Percentiles rank a stretch among this genome's conserved stretches.
These are phyloP conservation scores for Colletotrichum truncatum DNA, from an alignment of 2,329 filamentous ascomycete species.

Conservation along the genomic window DNA sequence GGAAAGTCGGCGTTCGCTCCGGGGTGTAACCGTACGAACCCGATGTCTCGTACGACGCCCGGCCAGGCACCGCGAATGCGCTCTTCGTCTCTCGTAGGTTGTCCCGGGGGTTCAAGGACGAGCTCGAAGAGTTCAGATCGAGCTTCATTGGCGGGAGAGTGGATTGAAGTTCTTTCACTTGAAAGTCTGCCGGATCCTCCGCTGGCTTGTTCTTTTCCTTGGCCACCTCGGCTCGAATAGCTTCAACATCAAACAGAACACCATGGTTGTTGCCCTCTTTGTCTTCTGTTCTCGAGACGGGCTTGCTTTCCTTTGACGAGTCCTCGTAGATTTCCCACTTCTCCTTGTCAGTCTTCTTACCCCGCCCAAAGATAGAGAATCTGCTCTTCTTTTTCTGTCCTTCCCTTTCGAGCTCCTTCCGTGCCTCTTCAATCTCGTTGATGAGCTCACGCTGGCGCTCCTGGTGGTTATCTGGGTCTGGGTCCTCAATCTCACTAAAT, in stretches of 20 bases:
- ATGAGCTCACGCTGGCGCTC: slow-evolving; percentile 92
- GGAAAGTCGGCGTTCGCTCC: slow-evolving; percentile 33
- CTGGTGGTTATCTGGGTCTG: slow-evolving; percentile 92
- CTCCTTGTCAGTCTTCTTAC: slow-evolving; percentile 83
- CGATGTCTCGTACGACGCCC: slow-evolving; percentile 36
- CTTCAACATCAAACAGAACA: slow-evolving; percentile 94
- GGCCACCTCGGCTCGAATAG: slow-evolving; percentile 86
- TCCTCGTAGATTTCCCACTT: slow-evolving; percentile 97
- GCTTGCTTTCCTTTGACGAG: slow-evolving; percentile 49
- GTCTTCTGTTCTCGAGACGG: slow-evolving; percentile 52
- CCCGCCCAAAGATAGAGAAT: slow-evolving; percentile 84
- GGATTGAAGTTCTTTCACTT: slow-evolving; percentile 84
- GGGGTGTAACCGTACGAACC: slow-evolving; percentile 32
- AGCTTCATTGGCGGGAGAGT: slow-evolving; percentile 93
- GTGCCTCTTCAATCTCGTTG: slow-evolving; percentile 94
- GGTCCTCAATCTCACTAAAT: slow-evolving; percentile 96
- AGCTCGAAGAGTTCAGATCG: slow-evolving; percentile 55
- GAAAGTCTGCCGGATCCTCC: slow-evolving; percentile 57
- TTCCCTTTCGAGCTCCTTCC: slow-evolving; percentile 85
- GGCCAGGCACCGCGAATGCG: slow-evolving; percentile 46
- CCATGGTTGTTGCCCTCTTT: slow-evolving; percentile 63
- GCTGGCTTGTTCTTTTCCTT: slow-evolving; percentile 64
- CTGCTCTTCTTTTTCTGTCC: slow-evolving; percentile 64
- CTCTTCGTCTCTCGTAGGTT: slow-evolving; percentile 57
- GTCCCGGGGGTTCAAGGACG: slow-evolving; percentile 40